Percentiles rank a stretch among this genome's conserved stretches.
These are phyloP conservation scores for Warburgia ugandensis DNA, from an alignment of 164 flowering plant genomes.

Conservation along the genomic window DNA sequence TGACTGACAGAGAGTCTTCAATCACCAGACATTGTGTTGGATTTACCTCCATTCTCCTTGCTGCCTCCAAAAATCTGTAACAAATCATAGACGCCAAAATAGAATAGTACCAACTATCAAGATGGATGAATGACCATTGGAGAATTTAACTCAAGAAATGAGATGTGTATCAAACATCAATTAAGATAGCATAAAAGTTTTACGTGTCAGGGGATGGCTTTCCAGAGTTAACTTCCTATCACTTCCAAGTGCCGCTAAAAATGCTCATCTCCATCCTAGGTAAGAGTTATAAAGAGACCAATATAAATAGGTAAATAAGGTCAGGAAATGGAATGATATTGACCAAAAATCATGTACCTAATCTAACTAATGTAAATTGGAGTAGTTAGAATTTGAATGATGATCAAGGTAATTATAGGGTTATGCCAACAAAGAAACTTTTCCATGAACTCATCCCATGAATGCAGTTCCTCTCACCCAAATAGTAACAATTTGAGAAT, in stretches of 20 bases:
- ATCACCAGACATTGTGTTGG: conserved; percentile 52
- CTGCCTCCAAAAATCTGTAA: conserved; percentile 66
- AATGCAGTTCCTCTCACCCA: no score
- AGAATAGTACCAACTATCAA: no score
- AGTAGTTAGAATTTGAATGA: no score
- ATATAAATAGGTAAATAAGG: neutral
- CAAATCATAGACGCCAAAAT: conserved; percentile 1
- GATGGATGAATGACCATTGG: no score
- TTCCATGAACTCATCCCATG: no score
- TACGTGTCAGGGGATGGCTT: conserved; percentile 78
- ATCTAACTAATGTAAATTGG: no score
- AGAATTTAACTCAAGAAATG: neutral
- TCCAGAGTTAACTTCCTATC: conserved; percentile 57
- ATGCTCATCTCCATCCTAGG: conserved; percentile 68
- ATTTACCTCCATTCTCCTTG: conserved; percentile 52
- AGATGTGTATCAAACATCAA: neutral
- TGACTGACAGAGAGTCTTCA: conserved; percentile 72
- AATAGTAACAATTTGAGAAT: no score
- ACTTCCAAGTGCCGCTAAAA: conserved; percentile 55
- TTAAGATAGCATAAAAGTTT: conserved; percentile 13
- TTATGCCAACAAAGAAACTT: no score
- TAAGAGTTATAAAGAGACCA: no score
- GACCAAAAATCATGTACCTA: no score
- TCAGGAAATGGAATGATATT: neutral
- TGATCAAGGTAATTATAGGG: no score